Base-by-base conservation (phyloP, 192 early-diverging fungal genomes). In the Podila epigama region DNA sequence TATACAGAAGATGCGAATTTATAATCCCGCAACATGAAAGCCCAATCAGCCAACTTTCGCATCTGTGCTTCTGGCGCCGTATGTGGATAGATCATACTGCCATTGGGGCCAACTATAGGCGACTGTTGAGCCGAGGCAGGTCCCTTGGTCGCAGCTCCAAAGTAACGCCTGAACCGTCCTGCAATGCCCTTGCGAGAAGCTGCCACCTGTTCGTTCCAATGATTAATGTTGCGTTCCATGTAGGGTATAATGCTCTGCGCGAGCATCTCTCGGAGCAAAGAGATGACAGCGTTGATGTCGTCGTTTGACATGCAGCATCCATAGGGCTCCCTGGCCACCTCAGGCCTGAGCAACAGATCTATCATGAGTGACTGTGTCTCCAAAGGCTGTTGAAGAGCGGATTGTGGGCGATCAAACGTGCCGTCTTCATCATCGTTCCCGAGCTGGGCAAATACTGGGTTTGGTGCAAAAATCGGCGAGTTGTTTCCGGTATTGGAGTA, bases 21-120 rank as follows among this genome's bases (percentile, higher is more conserved):
- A 79, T 92, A 98, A 70, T 99, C 98, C 28, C 92, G 83, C 4
- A 99, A 81, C 97, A 98, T 98, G 70, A 99, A 98, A 4, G 95
- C 90, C 81, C 91, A 99, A 82, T 98, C 97, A 12, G 93, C 98
- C 28, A 98, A 83, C 70, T 92, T 92, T 5, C 97, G 86, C 87
- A 98, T 88, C 65, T 95, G 88, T 11, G 96, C 90, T 71, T 99
- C 98, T 2, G 93, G 92, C n/a, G 96, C 88, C 52, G 85, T 87
- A 79, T 89, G 83, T 9, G 85, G 77, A 60, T 91, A 95, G 22
- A 83, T 84, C 41, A 69, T 29, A 39, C 65, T 54, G 34, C 58
- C 58, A 65, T 81, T 84, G 2, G 69, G 63, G 33, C 69, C 81
- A 36, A 56, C 58, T 8, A 75, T 68, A 9, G 79, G 55, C 1